Base-by-base conservation (phyloP, 352 stramenopile genomes). In the Phytophthora brassicae region DNA sequence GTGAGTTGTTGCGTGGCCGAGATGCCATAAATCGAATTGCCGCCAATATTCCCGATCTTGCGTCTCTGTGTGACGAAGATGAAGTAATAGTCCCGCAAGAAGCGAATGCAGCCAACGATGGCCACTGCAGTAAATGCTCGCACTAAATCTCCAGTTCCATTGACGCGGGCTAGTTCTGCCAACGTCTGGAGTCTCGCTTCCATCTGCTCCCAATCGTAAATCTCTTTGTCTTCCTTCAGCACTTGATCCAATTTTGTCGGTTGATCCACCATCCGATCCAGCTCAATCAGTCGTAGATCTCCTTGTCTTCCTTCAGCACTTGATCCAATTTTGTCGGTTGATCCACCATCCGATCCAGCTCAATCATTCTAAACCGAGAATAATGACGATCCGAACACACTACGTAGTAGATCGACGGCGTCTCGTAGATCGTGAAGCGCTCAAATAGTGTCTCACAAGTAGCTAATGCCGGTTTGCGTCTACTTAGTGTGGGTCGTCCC, bases 81-180 rank as follows among this genome's bases (percentile, higher is more conserved):
- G 22, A 99, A 90, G 76, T 99, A 99, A 75, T 98, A 99, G 56
- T 91, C 98, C 47, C 98, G 91, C 43, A 99, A 74, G 75, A 99
- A 99, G 19, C 95, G 93, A 42, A 99, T 92, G 61, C 99, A 99
- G 2, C 97, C 97, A 6, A 99, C 86, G 65, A 99, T 97, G 14
- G 96, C 97, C 39, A 98, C 98, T 0, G 95, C 97, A 38, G 92
- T 97, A 54, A 94, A 92, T 0, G 83, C 79, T 23, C 86, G 79
- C 26, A 80, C 61, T 8, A 94, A 57, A 12, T 79, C 68, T 11
- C 67, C 72, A 17, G 52, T 70, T 0, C 81, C 82, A 9, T 48
- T 65, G 0, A 72, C 54, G 5, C 69, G 65, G 0, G 78, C 77
- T 11, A 82, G 38, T 43, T 87, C 78, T 1, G 82, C 81, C 14